phyloP scores from a whole-genome alignment of 768 basidiomycete genomes.

The Tricholoma hemisulphureum region DNA sequence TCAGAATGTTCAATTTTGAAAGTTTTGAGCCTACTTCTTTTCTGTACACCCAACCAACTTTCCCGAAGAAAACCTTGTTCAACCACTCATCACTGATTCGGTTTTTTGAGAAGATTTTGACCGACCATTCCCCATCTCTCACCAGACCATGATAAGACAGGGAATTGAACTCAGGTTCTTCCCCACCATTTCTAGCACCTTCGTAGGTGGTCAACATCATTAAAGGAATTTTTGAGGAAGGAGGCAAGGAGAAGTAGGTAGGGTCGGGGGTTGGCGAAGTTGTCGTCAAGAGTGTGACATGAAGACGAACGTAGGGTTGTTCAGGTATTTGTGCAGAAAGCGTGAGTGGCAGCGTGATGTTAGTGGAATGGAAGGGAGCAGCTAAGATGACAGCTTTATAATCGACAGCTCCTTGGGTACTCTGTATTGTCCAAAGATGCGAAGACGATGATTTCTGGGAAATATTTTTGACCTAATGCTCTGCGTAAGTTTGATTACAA shows the following conservation, averaged over 20 bases:
- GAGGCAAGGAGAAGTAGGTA: slow-evolving; percentile 62
- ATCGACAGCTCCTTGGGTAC: slow-evolving; percentile 40
- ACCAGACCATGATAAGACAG: slow-evolving; percentile 74
- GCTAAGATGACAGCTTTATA: slow-evolving; percentile 84
- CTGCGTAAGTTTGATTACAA: not conserved
- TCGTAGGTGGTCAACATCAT: slow-evolving; percentile 74
- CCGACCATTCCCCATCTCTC: slow-evolving; percentile 59
- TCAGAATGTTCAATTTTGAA: not conserved
- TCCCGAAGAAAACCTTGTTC: slow-evolving; percentile 55
- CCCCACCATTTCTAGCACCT: slow-evolving; percentile 51
- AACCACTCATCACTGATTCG: slow-evolving; percentile 71
- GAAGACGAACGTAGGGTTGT: slow-evolving; percentile 79
- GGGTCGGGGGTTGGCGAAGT: slow-evolving; percentile 58
- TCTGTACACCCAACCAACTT: slow-evolving; percentile 77
- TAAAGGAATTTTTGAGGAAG: slow-evolving; percentile 47
- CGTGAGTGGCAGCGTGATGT: slow-evolving; percentile 49
- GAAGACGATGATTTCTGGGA: slow-evolving; percentile 40
- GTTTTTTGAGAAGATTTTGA: slow-evolving; percentile 84
- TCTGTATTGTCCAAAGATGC: slow-evolving; percentile 54
- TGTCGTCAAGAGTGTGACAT: slow-evolving; percentile 89
- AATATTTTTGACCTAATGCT: slow-evolving; percentile 52
- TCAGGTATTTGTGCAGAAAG: slow-evolving; percentile 54
- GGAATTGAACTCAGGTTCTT: slow-evolving; percentile 81
- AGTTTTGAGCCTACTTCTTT: slow-evolving; percentile 55
- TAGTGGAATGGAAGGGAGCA: slow-evolving; percentile 75